phyloP scores from a whole-genome alignment of 345 rosid species.

The Pelargonium nanum region DNA sequence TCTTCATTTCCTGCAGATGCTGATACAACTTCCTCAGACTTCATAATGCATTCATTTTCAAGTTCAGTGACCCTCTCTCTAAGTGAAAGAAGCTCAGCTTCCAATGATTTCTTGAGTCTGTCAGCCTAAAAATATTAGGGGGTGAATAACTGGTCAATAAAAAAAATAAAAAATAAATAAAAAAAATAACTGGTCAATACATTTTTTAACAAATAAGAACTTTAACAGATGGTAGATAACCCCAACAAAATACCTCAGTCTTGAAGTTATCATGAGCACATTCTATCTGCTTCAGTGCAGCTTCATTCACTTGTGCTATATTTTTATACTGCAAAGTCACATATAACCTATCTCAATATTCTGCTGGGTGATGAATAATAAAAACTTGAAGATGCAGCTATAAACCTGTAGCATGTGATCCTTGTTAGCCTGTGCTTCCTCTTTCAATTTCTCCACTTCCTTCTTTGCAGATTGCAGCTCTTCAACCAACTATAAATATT shows the following conservation, averaged over 20 bases:
- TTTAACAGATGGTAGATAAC: constrained; percentile 2
- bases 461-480: constrained; percentile 51
- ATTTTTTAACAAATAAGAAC: background rate
- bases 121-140: constrained; percentile 41
- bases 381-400: constrained; percentile 3
- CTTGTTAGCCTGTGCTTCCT: constrained; percentile 67
- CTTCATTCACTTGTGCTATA: constrained; percentile 87
- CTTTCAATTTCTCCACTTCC: constrained; percentile 59
- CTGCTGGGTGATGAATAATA: background rate
- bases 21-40: constrained; percentile 59
- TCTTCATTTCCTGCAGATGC: constrained; percentile 60
- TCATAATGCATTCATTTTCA: constrained; percentile 51
- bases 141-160: background rate
- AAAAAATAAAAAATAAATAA: constrained; percentile 1
- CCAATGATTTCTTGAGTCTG: constrained; percentile 51
- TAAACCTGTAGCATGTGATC: constrained; percentile 93
- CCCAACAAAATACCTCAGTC: constrained; percentile 43
- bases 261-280: constrained; percentile 71
- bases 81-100: constrained; percentile 58
- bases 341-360: constrained; percentile 12
- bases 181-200: background rate
- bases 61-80: constrained; percentile 64
- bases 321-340: constrained; percentile 65
- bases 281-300: constrained; percentile 90
- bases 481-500: constrained; percentile 25